These are phyloP conservation scores for Barnettozyma sp. DNA, from an alignment of 805 yeast species.

Conservation along the genomic window DNA sequence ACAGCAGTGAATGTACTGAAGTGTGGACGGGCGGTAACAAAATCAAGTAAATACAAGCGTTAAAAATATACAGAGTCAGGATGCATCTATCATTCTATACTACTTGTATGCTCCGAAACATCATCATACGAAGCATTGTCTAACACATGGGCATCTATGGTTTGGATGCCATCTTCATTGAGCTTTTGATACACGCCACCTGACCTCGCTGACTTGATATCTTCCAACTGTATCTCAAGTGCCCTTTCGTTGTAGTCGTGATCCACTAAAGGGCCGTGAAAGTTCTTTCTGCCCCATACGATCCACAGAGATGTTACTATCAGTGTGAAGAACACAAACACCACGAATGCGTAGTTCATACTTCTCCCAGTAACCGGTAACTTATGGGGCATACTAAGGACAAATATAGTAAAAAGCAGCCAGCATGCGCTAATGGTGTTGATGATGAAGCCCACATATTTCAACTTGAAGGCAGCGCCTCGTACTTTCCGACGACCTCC, in stretches of 20 bases:
- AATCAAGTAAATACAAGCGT: no score
- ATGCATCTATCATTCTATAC: no score
- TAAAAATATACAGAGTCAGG: no score
- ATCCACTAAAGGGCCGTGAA: conserved; percentile 53
- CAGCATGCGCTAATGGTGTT: conserved; percentile 54
- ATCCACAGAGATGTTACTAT: conserved; percentile 44
- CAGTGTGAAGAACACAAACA: conserved; percentile 43
- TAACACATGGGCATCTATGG: conserved; percentile 14
- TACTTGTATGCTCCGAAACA: no score
- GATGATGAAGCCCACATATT: conserved; percentile 55
- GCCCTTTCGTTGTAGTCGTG: conserved; percentile 21
- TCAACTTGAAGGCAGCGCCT: conserved; percentile 62
- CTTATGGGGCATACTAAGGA: conserved; percentile 68
- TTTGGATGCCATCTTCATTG: conserved; percentile 20
- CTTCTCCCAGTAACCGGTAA: conserved; percentile 39
- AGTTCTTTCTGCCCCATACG: conserved; percentile 54
- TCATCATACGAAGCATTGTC: conserved; percentile 5
- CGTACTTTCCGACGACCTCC: conserved; percentile 53
- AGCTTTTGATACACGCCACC: conserved; percentile 15
- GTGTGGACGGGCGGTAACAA: no score
- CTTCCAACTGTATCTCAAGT: conserved; percentile 14
- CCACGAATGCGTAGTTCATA: conserved; percentile 54
- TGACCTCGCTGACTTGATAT: conserved; percentile 9
- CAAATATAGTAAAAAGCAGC: conserved; percentile 49
- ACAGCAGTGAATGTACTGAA: no score